Percentiles rank a stretch among this genome's conserved stretches.
phyloP scores from a whole-genome alignment of 176 grass and related monocot genomes.

The Saccharum spontaneum region DNA sequence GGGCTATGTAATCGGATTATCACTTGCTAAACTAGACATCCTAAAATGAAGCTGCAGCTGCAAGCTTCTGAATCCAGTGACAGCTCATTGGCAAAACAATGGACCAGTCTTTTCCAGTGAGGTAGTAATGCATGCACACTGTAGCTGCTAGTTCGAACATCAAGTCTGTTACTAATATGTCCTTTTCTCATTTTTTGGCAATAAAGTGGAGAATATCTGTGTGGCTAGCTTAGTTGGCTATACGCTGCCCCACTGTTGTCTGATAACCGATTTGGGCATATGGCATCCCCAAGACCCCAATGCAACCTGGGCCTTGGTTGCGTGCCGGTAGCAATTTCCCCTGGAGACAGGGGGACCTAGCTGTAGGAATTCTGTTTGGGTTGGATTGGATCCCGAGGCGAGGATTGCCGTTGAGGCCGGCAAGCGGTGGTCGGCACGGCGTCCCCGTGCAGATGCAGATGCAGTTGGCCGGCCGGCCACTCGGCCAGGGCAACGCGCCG shows the following conservation, averaged over 20 bases:
- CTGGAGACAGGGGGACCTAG: neutral
- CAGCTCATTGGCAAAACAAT: neutral
- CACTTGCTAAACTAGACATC: neutral
- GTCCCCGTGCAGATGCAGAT: neutral
- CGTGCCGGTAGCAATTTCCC: neutral
- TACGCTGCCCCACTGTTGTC: neutral
- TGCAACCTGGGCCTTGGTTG: too few relatives aligned
- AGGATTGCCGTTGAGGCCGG: neutral
- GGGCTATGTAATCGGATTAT: neutral
- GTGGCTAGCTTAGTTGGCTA: neutral
- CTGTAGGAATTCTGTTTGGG: neutral
- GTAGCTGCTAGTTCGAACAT: neutral
- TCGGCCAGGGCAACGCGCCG: neutral
- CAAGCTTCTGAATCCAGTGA: neutral
- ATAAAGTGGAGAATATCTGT: neutral
- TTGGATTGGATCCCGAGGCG: conserved; percentile 16
- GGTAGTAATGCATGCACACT: neutral
- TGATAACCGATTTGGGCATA: neutral
- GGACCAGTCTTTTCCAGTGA: neutral
- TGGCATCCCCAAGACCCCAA: neutral
- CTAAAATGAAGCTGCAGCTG: neutral
- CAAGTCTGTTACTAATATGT: neutral
- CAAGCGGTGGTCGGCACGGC: conserved; percentile 21
- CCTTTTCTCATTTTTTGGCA: neutral
- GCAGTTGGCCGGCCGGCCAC: neutral